Evolutionary conservation across 768 basidiomycete genomes (phyloP), one percentile per base, ranked within the genome.

Genomic region (Macrolepiota fuliginosa): DNA sequence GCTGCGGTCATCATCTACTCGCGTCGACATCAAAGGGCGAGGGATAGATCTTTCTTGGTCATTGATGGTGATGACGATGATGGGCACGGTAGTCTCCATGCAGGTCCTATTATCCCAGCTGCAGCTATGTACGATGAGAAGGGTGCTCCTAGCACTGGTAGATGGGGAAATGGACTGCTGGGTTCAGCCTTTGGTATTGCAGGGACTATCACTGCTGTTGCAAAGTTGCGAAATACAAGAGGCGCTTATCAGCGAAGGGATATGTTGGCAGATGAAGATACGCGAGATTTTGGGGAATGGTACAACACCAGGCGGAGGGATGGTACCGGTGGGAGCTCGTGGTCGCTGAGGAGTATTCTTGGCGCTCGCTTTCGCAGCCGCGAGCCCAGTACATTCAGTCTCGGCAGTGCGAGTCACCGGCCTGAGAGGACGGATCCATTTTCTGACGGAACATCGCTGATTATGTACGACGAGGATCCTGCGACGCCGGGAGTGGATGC

Each of bases 251-350:
- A 77, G 57, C 79, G 90, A 32, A 79, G 81, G 32, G 89, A 92
- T 69, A 91, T 92, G 83, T 81, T 92, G 36, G 89, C 85, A 3
- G 90, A 93, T 58, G 91, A 92, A 71, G 91, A 92, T 66, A 77
- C 80, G 1, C 77, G 79, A 9, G 80, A 84, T 15, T 84, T 89
- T 64, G 72, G 73, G 13, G 73, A 73, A 22, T 77, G 76, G 74
- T 77, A 76, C 47, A 71, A 73, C 61, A 63, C 67, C 6, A 67
- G 69, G 40, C 66, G 71, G 19, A 73, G 76, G 32, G 79, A 81
- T 59, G 77, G 74, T 9, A 77, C 77, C 42, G 75, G 72, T 4
- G 77, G 76, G n/a, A 82, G 84, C 54, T 71, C 78, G 5, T 86
- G 84, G 84, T 86, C 86, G 24, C 64, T 87, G 59, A 78, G 71